Evolutionary conservation across 768 basidiomycete species (phyloP), one percentile per base, ranked within the genome.

Genomic region (Leucosporidium scottii): DNA sequence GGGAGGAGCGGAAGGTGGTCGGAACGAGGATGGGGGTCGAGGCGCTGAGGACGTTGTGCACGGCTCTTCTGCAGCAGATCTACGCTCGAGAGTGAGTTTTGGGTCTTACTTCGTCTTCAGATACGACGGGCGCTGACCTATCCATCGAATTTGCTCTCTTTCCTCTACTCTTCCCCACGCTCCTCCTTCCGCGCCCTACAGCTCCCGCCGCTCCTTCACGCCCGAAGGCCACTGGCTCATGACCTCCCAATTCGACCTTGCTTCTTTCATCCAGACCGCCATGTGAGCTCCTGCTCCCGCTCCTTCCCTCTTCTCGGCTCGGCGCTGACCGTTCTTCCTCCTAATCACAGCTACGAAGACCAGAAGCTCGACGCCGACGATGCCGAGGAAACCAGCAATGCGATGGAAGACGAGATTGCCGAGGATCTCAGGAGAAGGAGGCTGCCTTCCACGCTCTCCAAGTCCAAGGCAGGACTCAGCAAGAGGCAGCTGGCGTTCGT

Each of bases 161-260:
- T 15, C 0, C 2, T 6, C 25, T 57, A 7, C 1, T 25, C 17
- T 8, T 25, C 28, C 17, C 12, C 21, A 56, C 44, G 7, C 10
- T 44, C 34, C 34, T 34, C 34, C 34, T 34, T 10, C 34, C 34
- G 7, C 39, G 15, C 8, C 39, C 66, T 59, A 9, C 75, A 94
- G 93, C 75, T 93, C 93, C 36, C 80, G 93, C 39, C 82, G 86
- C 64, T 84, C 86, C 0, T 98, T 99, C 79, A 86, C 88, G 39
- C 87, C 90, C 0, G 79, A 82, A 4, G 87, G 86, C 36, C 90
- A 93, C 72, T 99, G 93, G 93, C 83, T 92, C 21, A 84, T 80
- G 79, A 79, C 79, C 8, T 79, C 80, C 31, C 81, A 84, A 48
- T 78, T 84, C n/a, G 86, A 89, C 69, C 78, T 88, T 72, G 75